These are phyloP conservation scores for Cicer pinnatifidum DNA, from an alignment of 306 rosid species.

Conservation along the genomic window DNA sequence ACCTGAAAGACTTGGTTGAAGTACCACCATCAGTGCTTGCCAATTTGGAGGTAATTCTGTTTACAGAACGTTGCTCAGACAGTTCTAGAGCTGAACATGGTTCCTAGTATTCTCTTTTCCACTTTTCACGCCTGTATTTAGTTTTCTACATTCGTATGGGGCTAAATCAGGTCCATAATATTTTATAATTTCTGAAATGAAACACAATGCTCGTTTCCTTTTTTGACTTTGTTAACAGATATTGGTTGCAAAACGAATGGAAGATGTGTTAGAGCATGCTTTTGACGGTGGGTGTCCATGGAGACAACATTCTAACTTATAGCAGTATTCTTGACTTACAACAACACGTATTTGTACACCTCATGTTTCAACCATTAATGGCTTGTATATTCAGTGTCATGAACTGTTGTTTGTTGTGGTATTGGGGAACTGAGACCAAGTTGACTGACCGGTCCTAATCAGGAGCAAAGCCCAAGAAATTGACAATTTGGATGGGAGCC, in stretches of 20 bases:
- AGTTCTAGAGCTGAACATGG: conserved; percentile 6
- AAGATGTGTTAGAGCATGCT: conserved; percentile 82
- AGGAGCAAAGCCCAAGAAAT: conserved; percentile 37
- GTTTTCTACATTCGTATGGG: conserved; percentile 23
- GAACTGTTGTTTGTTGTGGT: conserved; percentile 36
- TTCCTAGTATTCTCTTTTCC: not conserved
- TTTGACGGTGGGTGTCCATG: conserved; percentile 88
- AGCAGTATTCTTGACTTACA: conserved; percentile 41
- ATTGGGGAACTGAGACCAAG: not conserved
- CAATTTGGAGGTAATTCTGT: conserved; percentile 74
- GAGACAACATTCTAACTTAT: conserved; percentile 73
- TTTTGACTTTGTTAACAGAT: conserved; percentile 53
- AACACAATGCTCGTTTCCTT: conserved; percentile 12
- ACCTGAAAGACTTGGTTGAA: conserved; percentile 92
- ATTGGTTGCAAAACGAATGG: conserved; percentile 75
- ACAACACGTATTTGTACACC: not conserved
- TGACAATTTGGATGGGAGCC: conserved; percentile 38
- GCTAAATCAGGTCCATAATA: conserved; percentile 36
- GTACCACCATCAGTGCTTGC: conserved; percentile 88
- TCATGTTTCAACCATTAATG: conserved; percentile 36
- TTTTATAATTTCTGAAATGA: conserved; percentile 11
- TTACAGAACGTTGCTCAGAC: conserved; percentile 13
- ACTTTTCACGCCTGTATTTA: conserved; percentile 1
- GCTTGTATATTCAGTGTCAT: conserved; percentile 38
- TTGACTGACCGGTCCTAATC: conserved; percentile 24